Evolutionary conservation across 1,284 basidiomycete species (phyloP).

Genomic region (Golubevia pallescens): DNA sequence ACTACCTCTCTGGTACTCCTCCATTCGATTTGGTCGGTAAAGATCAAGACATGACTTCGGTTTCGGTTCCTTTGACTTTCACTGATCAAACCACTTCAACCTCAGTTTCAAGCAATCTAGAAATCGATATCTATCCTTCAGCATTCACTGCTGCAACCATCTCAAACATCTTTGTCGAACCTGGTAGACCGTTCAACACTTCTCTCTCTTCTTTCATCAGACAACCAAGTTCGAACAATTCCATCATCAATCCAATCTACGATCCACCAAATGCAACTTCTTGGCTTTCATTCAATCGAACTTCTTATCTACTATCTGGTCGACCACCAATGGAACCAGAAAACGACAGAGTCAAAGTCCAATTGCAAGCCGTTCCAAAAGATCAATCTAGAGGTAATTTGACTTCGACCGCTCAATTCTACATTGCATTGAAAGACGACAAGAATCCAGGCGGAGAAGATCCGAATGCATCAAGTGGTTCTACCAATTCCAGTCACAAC

Average conservation of each 20-base stretch:
- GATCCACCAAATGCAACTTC: constrained; percentile 19
- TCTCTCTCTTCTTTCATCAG: constrained; percentile 3
- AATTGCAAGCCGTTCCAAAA: constrained; percentile 4
- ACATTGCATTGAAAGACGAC: constrained; percentile 11
- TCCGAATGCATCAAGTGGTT: not conserved
- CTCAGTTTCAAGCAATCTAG: constrained; percentile 6
- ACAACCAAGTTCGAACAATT: not conserved
- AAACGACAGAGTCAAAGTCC: constrained; percentile 10
- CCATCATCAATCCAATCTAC: constrained; percentile 14
- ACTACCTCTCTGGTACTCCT: constrained; percentile 29
- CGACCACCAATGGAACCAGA: constrained; percentile 12
- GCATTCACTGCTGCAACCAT: constrained; percentile 19
- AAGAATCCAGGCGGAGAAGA: not conserved
- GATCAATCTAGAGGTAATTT: not conserved
- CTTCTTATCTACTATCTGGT: constrained; percentile 22
- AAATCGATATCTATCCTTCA: constrained; percentile 23
- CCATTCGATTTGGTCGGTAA: constrained; percentile 27
- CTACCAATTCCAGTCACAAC: not conserved
- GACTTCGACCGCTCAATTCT: constrained; percentile 10
- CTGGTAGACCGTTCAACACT: constrained; percentile 9
- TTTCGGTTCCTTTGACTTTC: constrained; percentile 26
- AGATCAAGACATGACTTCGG: not conserved
- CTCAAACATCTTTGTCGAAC: constrained; percentile 13
- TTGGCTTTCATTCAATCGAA: constrained; percentile 29
- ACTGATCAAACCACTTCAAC: constrained; percentile 8